phyloP scores from a whole-genome alignment of 805 yeast genomes.

The Brettanomyces custersianus region DNA sequence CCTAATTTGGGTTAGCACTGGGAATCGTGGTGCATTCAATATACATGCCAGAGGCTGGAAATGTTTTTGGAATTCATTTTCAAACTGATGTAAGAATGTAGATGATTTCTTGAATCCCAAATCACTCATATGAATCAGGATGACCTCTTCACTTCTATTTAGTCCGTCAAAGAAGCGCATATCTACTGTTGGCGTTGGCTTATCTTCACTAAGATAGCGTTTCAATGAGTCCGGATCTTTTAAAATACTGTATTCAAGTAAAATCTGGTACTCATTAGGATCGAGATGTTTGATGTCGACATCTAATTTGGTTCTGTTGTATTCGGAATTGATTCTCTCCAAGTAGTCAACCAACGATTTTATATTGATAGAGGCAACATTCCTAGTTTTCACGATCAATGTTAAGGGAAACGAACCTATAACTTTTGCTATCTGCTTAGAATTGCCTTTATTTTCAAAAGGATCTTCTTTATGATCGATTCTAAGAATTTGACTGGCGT shows the following conservation, averaged over 20 bases:
- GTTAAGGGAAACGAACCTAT: slow-evolving; percentile 14
- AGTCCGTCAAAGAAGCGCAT: neutral
- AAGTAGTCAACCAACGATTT: slow-evolving; percentile 12
- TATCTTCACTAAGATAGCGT: neutral
- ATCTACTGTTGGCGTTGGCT: neutral
- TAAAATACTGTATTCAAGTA: slow-evolving; percentile 14
- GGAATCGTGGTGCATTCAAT: slow-evolving; percentile 17
- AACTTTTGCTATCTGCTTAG: neutral
- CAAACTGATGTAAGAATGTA: slow-evolving; percentile 3
- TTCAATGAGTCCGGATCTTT: neutral
- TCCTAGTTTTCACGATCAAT: slow-evolving; percentile 8
- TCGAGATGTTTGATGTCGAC: slow-evolving; percentile 7
- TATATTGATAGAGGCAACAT: slow-evolving; percentile 8
- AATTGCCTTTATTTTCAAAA: neutral
- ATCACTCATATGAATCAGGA: slow-evolving; percentile 6
- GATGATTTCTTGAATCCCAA: slow-evolving; percentile 2
- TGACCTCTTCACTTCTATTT: neutral
- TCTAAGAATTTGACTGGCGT: neutral
- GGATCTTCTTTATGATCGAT: neutral
- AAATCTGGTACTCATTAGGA: slow-evolving; percentile 13
- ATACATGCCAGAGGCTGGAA: slow-evolving; percentile 12
- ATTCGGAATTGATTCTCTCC: slow-evolving; percentile 11
- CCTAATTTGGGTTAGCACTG: slow-evolving; percentile 11
- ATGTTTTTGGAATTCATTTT: slow-evolving; percentile 3
- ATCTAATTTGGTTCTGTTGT: slow-evolving; percentile 6